Evolutionary conservation across 1,284 basidiomycete species (phyloP).

Genomic region (Coniferiporia sulphurascens): DNA sequence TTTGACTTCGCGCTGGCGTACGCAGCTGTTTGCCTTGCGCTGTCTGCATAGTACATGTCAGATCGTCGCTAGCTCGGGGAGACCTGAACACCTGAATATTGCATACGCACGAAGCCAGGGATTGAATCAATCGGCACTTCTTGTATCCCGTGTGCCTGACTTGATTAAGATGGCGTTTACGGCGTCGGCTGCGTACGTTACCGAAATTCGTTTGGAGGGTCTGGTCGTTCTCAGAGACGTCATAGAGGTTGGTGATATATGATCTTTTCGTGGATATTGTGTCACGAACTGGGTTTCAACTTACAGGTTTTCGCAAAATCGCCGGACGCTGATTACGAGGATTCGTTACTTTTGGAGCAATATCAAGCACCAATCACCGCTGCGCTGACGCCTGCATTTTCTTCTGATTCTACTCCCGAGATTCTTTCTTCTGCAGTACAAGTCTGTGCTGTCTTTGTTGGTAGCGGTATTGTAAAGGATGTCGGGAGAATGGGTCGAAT

Average conservation of each 20-base stretch:
- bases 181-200: conserved; percentile 92
- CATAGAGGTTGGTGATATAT: conserved; percentile 59
- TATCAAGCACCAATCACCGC: conserved; percentile 98
- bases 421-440: conserved; percentile 90
- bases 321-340: conserved; percentile 91
- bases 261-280: conserved; percentile 5
- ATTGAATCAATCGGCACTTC: conserved; percentile 45
- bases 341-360: conserved; percentile 90
- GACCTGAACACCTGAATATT: conserved; percentile 79
- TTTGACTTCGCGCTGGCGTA: conserved; percentile 87
- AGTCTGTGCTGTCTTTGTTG: conserved; percentile 93
- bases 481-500: conserved; percentile 91
- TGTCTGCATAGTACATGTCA: conserved; percentile 90
- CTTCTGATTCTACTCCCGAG: conserved; percentile 91
- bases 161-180: conserved; percentile 98
- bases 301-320: conserved; percentile 76
- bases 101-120: conserved; percentile 52
- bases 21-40: conserved; percentile 90
- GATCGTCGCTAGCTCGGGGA: conserved; percentile 68
- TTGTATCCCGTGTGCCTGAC: conserved; percentile 84
- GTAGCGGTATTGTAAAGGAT: conserved; percentile 93
- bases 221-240: conserved; percentile 88
- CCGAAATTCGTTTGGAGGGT: conserved; percentile 93
- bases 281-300: not conserved
- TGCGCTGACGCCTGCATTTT: conserved; percentile 96